phyloP scores from a whole-genome alignment of 176 grass and related monocot genomes.

The Alloteropsis semialata region DNA sequence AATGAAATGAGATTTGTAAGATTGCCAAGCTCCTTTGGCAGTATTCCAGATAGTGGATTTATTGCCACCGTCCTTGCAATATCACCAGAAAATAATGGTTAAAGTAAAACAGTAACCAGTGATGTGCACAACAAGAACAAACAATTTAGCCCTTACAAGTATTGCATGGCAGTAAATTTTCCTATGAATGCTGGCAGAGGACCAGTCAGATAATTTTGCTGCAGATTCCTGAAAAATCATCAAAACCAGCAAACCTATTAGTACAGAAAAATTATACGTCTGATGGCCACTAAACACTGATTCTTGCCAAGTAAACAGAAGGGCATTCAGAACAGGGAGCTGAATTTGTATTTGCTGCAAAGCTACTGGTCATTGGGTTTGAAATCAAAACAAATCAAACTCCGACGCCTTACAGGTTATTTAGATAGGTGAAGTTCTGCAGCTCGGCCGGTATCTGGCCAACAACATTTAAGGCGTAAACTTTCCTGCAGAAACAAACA shows the following conservation, averaged over 20 bases:
- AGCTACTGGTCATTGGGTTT: neutral
- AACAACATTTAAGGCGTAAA: conserved; percentile 33
- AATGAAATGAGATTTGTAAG: conserved; percentile 42
- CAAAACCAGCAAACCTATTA: neutral
- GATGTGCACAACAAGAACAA: neutral
- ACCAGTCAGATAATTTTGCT: conserved; percentile 54
- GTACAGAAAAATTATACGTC: neutral
- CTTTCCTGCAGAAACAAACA: conserved; percentile 37
- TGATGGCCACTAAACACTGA: too few relatives aligned
- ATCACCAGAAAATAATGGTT: neutral
- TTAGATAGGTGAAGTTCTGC: conserved; percentile 49
- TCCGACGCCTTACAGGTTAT: conserved; percentile 34
- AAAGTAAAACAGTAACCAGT: neutral
- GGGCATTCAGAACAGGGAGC: neutral
- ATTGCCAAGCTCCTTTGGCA: conserved; percentile 73
- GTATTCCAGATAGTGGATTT: conserved; percentile 63
- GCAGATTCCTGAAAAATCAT: conserved; percentile 38
- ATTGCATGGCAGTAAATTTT: conserved; percentile 44
- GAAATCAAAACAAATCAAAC: neutral
- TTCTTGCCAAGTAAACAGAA: neutral
- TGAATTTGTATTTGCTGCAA: neutral
- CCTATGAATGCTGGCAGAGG: conserved; percentile 59
- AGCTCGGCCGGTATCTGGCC: conserved; percentile 56
- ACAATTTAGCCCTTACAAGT: conserved; percentile 29
- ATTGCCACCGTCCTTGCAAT: neutral